Evolutionary conservation across 1,284 basidiomycete species (phyloP).

Genomic region (Ganoderma leucocontextum): DNA sequence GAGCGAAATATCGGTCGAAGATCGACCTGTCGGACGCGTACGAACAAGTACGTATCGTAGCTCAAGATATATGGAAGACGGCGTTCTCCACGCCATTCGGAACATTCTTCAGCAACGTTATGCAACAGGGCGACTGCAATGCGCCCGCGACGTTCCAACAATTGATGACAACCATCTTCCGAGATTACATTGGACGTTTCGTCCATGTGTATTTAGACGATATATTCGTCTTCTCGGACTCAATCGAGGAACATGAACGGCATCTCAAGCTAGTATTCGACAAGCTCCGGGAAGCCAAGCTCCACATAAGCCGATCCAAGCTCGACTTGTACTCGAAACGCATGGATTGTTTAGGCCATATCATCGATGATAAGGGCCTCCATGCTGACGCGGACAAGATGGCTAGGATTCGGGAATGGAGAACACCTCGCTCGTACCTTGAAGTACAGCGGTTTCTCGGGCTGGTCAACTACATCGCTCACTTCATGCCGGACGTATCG

Average conservation of each 20-base stretch:
- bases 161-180: constrained; percentile 45
- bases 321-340: constrained; percentile 34
- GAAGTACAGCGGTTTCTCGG: constrained; percentile 52
- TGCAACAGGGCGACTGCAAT: constrained; percentile 47
- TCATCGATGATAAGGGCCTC: constrained; percentile 41
- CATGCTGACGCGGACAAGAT: constrained; percentile 42
- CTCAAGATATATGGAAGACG: constrained; percentile 33
- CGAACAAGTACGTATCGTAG: constrained; percentile 37
- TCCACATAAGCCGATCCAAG: constrained; percentile 39
- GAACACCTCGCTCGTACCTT: constrained; percentile 42
- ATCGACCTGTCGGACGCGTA: constrained; percentile 43
- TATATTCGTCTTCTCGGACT: constrained; percentile 43
- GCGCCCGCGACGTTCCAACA: constrained; percentile 43
- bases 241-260: constrained; percentile 40
- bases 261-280: constrained; percentile 41
- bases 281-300: constrained; percentile 28
- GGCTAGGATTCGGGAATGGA: constrained; percentile 33
- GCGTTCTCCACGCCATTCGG: constrained; percentile 39
- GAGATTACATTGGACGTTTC: constrained; percentile 39
- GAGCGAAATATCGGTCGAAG: constrained; percentile 36
- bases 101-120: constrained; percentile 39
- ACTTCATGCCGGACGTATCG: constrained; percentile 45
- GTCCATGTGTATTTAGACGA: constrained; percentile 47
- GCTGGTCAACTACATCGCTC: constrained; percentile 48
- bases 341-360: constrained; percentile 42